Evolutionary conservation across 805 yeast species (phyloP), one percentile per base, ranked within the genome.

Genomic region (Saturnispora mendoncae): DNA sequence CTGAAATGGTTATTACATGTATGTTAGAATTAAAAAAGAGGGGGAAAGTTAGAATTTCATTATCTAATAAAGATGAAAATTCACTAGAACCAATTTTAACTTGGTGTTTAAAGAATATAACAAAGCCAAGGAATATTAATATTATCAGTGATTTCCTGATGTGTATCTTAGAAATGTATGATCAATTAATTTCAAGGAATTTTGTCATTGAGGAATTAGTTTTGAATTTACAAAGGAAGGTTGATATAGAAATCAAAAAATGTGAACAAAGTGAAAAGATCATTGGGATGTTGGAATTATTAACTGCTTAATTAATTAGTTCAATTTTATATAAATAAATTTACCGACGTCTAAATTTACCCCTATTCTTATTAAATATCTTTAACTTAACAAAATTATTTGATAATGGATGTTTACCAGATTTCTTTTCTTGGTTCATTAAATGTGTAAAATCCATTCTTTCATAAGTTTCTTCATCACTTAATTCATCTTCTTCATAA

Each of bases 251-350:
- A 62, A 75, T 87, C 19, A 72, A 71, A 43, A 79, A 82, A 55
- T 84, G 95, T 33, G 76, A 76, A 56, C 96, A 88, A 57, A 94
- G 97, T 6, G 83, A 81, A 58, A 80, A 78, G 57, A 77, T 92
- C 33, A 86, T 83, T 53, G 98, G 98, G 41, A 92, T 92, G 97
- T 67, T 92, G 52, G 94, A 86, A 61, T 62, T 92, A 51, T 68
- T 90, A 53, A 80, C 87, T 38, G 72, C 56, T 64, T 46, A 72
- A 63, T 39, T 50, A 9, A n/a, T n/a, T n/a, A n/a, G n/a, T n/a
- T 12, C 25, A 14, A 10, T 29, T 15, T 10, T 14, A 14, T 14
- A n/a, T 15, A n/a, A 29, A n/a, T 6, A 17, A 29, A 15, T 6
- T 14, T 29, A 17, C 37, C 60, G 43, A 38, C 57, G 50, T 27